Conservation (phyloP, 306 rosid species). For the Glycine soja region DNA sequence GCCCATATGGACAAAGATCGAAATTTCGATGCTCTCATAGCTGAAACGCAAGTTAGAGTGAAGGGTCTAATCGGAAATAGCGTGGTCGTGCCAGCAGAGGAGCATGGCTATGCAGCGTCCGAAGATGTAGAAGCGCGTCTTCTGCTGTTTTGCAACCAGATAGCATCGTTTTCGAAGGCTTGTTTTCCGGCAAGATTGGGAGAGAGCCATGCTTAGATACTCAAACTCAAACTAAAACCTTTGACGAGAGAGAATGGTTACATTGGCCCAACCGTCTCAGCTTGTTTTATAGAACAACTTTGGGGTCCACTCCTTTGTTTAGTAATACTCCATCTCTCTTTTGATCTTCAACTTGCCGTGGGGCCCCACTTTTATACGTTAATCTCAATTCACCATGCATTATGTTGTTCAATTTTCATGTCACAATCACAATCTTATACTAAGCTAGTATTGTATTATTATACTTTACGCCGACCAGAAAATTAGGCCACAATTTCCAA, state of each 20-base stretch:
- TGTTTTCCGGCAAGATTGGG: constrained; percentile 38
- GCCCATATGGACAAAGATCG: not conserved
- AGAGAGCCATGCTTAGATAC: constrained; percentile 39
- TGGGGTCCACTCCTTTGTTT: not conserved
- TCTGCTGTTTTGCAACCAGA: constrained; percentile 53
- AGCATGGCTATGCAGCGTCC: constrained; percentile 62
- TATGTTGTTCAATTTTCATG: not conserved
- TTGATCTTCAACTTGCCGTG: not conserved
- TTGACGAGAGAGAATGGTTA: not conserved
- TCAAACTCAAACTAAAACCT: no score
- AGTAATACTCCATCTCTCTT: not conserved
- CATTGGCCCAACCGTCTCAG: not conserved
- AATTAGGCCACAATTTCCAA: not conserved
- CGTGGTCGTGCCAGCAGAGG: constrained; percentile 60
- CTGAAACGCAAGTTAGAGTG: not conserved
- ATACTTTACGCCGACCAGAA: not conserved
- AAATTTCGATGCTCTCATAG: not conserved
- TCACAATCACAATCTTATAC: not conserved
- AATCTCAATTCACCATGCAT: constrained; percentile 19
- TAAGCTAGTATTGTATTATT: no score
- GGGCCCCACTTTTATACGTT: constrained; percentile 3
- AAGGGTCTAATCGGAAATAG: constrained; percentile 48
- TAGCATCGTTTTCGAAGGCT: constrained; percentile 50
- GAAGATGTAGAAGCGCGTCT: constrained; percentile 54
- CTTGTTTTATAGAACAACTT: not conserved